Conservation (phyloP, 257 asterid genomes). For the Linderniella brevidens region DNA sequence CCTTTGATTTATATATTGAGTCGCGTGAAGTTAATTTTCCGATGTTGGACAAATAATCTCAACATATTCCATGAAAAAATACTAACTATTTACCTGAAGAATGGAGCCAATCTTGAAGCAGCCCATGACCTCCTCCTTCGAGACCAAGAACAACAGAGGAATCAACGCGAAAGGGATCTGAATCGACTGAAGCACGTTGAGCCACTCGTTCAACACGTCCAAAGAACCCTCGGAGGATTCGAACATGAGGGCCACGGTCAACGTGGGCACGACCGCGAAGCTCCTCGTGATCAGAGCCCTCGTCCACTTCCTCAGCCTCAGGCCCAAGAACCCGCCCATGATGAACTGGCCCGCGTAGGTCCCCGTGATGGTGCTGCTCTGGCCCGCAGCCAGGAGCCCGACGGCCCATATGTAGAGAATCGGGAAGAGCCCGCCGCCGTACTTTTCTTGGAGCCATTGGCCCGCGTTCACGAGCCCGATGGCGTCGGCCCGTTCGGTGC, state of each 20-base stretch:
- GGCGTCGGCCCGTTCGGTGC: background rate
- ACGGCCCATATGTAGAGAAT: slow-evolving; percentile 2
- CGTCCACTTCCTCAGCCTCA: background rate
- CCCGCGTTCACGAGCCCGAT: slow-evolving; percentile 5
- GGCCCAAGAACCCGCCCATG: slow-evolving; percentile 2
- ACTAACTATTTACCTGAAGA: background rate
- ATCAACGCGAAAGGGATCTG: slow-evolving; percentile 1
- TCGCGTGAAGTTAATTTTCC: too few relatives aligned
- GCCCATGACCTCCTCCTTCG: slow-evolving; percentile 2
- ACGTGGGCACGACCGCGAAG: background rate
- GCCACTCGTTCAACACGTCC: slow-evolving; percentile 5
- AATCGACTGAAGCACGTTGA: slow-evolving; percentile 3
- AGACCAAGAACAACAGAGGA: slow-evolving; percentile 1
- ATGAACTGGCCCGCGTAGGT: slow-evolving; percentile 7
- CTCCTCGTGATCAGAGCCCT: slow-evolving; percentile 3
- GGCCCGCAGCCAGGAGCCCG: slow-evolving; percentile 3
- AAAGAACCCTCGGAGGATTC: background rate
- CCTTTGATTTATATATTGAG: too few relatives aligned
- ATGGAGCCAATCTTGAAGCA: background rate
- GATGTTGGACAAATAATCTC: too few relatives aligned
- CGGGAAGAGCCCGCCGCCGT: slow-evolving; percentile 4
- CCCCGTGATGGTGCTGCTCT: slow-evolving; percentile 7
- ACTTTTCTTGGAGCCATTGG: background rate
- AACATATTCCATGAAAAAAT: background rate
- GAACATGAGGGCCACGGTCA: slow-evolving; percentile 1